Percentiles rank a stretch among this genome's conserved stretches.
Conservation (phyloP, 1,139 yeast genomes). For the Protomyces lactucae-debilis region DNA sequence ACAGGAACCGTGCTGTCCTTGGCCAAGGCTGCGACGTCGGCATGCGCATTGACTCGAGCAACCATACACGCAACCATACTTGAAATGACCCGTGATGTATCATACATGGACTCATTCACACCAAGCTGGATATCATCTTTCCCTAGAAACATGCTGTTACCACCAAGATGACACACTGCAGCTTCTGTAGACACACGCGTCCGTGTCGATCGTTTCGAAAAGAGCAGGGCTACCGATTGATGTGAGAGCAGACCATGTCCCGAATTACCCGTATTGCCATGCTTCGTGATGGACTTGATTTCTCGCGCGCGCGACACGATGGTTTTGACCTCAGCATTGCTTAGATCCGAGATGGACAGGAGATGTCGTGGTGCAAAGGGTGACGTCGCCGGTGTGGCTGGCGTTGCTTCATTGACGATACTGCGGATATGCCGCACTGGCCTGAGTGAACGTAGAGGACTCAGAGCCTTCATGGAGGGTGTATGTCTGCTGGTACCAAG, state of each 20-base stretch:
- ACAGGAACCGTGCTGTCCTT: slow-evolving; percentile 79
- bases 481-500: too few relatives aligned
- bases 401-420: slow-evolving; percentile 3
- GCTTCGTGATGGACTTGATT: slow-evolving; percentile 55
- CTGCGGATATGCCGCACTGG: neutral
- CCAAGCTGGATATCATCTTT: slow-evolving; percentile 95
- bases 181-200: slow-evolving; percentile 94
- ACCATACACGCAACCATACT: slow-evolving; percentile 94
- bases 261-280: slow-evolving; percentile 40
- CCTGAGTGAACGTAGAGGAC: neutral
- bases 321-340: slow-evolving; percentile 57
- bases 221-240: slow-evolving; percentile 73
- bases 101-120: slow-evolving; percentile 81
- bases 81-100: slow-evolving; percentile 80
- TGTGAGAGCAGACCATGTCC: slow-evolving; percentile 44
- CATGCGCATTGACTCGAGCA: slow-evolving; percentile 87
- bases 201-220: slow-evolving; percentile 88
- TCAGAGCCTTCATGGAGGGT: neutral
- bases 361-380: slow-evolving; percentile 49
- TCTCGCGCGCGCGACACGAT: slow-evolving; percentile 61
- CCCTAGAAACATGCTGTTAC: slow-evolving; percentile 93
- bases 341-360: slow-evolving; percentile 63
- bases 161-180: slow-evolving; percentile 89
- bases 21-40: slow-evolving; percentile 65
- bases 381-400: slow-evolving; percentile 17